Evolutionary conservation across 352 stramenopile species (phyloP), one percentile per base, ranked within the genome.

Genomic region (Lagenidium sp.): DNA sequence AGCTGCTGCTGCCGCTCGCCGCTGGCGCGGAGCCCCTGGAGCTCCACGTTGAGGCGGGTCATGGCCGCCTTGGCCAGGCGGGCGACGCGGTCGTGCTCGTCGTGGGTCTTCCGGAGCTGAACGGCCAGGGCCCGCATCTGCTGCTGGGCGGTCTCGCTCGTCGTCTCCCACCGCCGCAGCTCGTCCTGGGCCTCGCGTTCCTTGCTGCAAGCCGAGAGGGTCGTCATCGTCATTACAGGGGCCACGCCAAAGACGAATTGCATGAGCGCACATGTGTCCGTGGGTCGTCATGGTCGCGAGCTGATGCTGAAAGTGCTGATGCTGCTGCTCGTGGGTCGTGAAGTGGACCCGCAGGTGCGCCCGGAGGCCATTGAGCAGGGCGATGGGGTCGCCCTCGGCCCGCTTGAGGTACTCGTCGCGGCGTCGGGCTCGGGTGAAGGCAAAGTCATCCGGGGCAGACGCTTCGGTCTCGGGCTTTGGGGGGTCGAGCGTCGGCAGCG

Each of bases 261-360:
- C 45, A 19, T 18, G 13, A 7, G 45, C 66, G 13, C 62, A 83
- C 50, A 68, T 57, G 18, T 76, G 57, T 7, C 44, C 57, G 4
- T 30, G 47, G 2, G 54, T 49, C 15, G 42, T 55, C 25, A 79
- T 53, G 13, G 38, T 51, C 1, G 41, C 38, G 40, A 74, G 41
- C 16, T 45, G 50, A 3, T 54, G 49, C 37, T 56, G 40, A 11
- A 65, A 42, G 16, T 46, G 44, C 29, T 48, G 25, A 15, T 76
- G 56, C 11, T 68, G 60, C 22, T 68, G 53, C 15, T 71, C 60
- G 18, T 77, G 60, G 12, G 57, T 50, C 31, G 70, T 56, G 34
- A 84, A 78, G 42, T 85, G 70, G 8, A 89, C 44, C 3, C 77
- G 71, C 35, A 89, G 35, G 30, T 89, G 71, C 13, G 67, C 83